Evolutionary conservation across 768 basidiomycete genomes (phyloP).

Genomic region (Phylloporus sp.): DNA sequence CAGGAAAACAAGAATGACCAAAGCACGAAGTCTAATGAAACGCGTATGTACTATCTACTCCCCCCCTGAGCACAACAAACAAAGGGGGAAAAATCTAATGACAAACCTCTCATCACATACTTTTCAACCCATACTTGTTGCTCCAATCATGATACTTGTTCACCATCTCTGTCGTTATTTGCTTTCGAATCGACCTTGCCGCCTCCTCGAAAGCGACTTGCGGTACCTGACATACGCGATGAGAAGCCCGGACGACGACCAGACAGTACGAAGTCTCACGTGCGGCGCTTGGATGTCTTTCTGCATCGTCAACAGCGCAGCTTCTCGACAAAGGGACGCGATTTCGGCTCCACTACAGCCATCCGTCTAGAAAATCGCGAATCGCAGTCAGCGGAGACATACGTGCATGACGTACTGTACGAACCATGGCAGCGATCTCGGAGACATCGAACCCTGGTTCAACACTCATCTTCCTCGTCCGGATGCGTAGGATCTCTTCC

Average conservation of each 20-base stretch:
- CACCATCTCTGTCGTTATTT: conserved; percentile 82
- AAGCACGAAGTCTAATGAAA: too few species aligned
- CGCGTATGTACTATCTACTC: too few species aligned
- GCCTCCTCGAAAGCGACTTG: conserved; percentile 68
- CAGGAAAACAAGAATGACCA: too few species aligned
- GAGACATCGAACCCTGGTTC: conserved; percentile 62
- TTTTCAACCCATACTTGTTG: conserved; percentile 25
- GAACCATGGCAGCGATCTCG: conserved; percentile 66
- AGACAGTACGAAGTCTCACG: conserved; percentile 42
- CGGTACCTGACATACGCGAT: conserved; percentile 52
- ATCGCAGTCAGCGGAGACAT: conserved; percentile 5
- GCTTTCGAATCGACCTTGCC: conserved; percentile 62
- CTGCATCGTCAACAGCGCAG: conserved; percentile 89
- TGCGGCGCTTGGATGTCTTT: conserved; percentile 69
- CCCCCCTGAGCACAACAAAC: too few species aligned
- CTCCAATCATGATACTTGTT: conserved; percentile 71
- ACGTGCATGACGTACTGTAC: not conserved
- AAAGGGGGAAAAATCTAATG: too few species aligned
- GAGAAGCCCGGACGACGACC: not conserved
- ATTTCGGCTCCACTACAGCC: conserved; percentile 98
- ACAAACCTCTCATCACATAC: too few species aligned
- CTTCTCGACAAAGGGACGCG: conserved; percentile 89
- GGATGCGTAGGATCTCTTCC: conserved; percentile 80
- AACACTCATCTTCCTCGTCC: conserved; percentile 74
- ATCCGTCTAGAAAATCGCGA: conserved; percentile 54